Conservation (phyloP, 768 basidiomycete species). For the Pisolithus albus region DNA sequence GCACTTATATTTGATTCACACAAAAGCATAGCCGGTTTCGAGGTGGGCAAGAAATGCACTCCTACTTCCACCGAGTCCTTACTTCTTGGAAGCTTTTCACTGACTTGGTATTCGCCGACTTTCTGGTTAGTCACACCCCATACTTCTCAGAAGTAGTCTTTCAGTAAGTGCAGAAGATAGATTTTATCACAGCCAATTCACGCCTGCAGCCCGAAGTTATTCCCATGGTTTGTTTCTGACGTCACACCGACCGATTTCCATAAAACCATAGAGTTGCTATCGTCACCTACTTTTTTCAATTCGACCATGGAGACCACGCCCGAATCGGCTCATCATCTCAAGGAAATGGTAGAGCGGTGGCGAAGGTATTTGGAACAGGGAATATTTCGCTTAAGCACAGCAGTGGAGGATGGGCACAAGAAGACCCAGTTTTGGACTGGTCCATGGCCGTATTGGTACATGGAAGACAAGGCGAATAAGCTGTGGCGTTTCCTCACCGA, state of each 20-base stretch:
- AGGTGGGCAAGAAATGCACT: constrained; percentile 40
- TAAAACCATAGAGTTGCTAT: constrained; percentile 48
- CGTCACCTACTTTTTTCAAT: constrained; percentile 54
- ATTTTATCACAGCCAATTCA: constrained; percentile 6
- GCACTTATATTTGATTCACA: neutral
- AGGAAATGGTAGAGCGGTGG: constrained; percentile 66
- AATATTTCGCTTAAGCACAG: constrained; percentile 56
- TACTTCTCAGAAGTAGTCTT: constrained; percentile 78
- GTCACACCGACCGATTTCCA: constrained; percentile 84
- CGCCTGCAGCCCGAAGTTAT: constrained; percentile 69
- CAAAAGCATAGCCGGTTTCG: constrained; percentile 68
- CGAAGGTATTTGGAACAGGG: constrained; percentile 59
- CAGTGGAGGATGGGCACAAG: constrained; percentile 24
- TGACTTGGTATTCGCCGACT: constrained; percentile 89
- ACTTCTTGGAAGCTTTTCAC: constrained; percentile 64
- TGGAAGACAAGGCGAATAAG: constrained; percentile 45
- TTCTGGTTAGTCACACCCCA: constrained; percentile 83
- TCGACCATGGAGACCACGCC: constrained; percentile 13
- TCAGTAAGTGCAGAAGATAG: constrained; percentile 54
- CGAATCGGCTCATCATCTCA: constrained; percentile 37
- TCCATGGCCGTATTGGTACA: constrained; percentile 71
- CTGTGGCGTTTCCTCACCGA: constrained; percentile 45
- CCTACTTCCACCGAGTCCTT: neutral
- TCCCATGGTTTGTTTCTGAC: constrained; percentile 98
- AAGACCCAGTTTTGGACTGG: constrained; percentile 63